A percentile compares a stretch with the other conserved stretches of the same genome.
Conservation (phyloP, 1,284 basidiomycete species). For the Cutaneotrichosporon sp. region DNA sequence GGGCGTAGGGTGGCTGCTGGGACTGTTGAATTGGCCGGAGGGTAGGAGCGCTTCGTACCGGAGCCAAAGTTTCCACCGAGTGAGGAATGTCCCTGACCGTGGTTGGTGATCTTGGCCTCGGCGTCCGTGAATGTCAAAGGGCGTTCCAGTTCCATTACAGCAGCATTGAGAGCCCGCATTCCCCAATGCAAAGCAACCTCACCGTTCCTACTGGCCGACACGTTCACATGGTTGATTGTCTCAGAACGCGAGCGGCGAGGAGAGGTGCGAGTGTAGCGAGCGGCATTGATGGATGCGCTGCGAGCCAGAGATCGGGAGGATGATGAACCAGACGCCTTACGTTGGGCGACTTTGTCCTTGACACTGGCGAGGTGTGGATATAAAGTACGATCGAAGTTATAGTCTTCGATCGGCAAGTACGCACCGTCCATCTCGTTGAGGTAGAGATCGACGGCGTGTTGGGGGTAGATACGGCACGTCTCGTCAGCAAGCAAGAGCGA, state of each 20-base stretch:
- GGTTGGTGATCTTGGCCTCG: neutral
- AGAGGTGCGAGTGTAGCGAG: no score
- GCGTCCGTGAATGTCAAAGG: neutral
- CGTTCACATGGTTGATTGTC: no score
- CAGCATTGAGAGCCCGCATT: neutral
- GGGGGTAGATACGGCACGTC: neutral
- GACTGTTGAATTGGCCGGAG: neutral
- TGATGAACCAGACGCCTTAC: no score
- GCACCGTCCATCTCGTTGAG: neutral
- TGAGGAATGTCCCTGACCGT: neutral
- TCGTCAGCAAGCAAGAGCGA: neutral
- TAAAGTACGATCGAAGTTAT: neutral
- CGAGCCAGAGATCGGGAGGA: no score
- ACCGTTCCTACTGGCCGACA: no score
- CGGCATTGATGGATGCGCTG: no score
- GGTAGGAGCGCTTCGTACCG: neutral
- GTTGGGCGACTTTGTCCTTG: neutral
- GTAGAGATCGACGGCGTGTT: neutral
- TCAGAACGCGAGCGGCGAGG: no score
- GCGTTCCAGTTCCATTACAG: neutral
- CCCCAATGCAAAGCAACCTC: no score
- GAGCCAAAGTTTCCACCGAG: neutral
- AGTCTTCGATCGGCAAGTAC: neutral
- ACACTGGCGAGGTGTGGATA: neutral
- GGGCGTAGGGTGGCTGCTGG: neutral